Conservation (phyloP, 2,329 filamentous ascomycete species). For the Aureobasidium sp. region DNA sequence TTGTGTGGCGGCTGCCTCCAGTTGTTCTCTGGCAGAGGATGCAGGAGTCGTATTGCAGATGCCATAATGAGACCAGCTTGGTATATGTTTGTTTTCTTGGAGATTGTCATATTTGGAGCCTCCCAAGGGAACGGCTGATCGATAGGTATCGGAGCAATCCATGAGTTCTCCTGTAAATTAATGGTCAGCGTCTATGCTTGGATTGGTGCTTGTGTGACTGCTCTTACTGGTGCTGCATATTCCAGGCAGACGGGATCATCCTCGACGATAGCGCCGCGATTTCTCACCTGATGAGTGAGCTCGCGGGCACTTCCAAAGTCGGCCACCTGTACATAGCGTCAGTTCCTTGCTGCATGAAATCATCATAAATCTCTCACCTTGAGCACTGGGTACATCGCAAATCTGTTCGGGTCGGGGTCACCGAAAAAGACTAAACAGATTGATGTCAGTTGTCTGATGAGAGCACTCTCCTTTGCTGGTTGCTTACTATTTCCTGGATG, state of each 20-base stretch:
- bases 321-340: not conserved
- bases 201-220: not conserved
- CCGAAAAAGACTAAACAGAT: not conserved
- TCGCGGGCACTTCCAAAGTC: not conserved
- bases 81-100: not conserved
- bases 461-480: too few species aligned
- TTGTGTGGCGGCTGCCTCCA: not conserved
- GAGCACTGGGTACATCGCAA: not conserved
- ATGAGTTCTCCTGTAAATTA: not conserved
- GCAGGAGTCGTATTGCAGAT: not conserved
- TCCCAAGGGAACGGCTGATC: not conserved
- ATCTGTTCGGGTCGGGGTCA: not conserved
- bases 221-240: not conserved
- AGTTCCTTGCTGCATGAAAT: not conserved
- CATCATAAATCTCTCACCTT: not conserved
- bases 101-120: not conserved
- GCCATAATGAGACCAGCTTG: conserved; percentile 7
- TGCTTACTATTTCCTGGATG: conserved; percentile 1
- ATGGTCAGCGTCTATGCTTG: not conserved
- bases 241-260: not conserved
- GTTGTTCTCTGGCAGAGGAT: not conserved
- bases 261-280: not conserved
- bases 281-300: not conserved
- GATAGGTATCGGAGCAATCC: not conserved
- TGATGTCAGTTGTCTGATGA: not conserved